phyloP scores from a whole-genome alignment of 2,329 filamentous ascomycete genomes.

The Sclerotinia nivalis region DNA sequence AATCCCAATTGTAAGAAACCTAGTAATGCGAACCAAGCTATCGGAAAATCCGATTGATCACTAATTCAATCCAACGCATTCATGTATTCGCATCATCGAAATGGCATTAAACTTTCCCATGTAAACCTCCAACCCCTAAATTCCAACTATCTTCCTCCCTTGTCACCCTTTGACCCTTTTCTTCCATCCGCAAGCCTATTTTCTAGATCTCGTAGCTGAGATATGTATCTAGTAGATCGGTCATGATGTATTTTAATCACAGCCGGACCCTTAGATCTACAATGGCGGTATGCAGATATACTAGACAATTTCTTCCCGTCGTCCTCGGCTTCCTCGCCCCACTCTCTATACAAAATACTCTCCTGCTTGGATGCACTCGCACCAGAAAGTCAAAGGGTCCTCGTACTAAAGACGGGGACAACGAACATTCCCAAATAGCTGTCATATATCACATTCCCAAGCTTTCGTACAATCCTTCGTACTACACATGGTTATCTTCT shows the following conservation, averaged over 20 bases:
- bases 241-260: neutral
- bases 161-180: too few relatives aligned
- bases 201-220: neutral
- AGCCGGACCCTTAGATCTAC: slow-evolving; percentile 4
- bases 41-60: slow-evolving; percentile 7
- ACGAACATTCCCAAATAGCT: neutral
- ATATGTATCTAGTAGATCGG: neutral
- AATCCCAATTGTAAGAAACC: neutral
- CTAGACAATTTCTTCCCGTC: neutral
- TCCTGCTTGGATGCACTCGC: neutral
- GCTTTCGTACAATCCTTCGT: neutral
- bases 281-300: neutral
- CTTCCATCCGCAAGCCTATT: neutral
- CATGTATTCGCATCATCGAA: neutral
- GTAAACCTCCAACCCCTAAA: neutral
- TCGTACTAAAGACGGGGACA: neutral
- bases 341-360: neutral
- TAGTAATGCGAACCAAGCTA: neutral
- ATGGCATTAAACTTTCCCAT: slow-evolving; percentile 2
- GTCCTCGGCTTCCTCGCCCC: neutral
- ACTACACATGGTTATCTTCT: too few relatives aligned
- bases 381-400: neutral
- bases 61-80: neutral
- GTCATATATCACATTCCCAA: neutral
- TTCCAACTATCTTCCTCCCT: neutral